Evolutionary conservation across 352 stramenopile species (phyloP).

Genomic region (Globisporangium sylvaticum): DNA sequence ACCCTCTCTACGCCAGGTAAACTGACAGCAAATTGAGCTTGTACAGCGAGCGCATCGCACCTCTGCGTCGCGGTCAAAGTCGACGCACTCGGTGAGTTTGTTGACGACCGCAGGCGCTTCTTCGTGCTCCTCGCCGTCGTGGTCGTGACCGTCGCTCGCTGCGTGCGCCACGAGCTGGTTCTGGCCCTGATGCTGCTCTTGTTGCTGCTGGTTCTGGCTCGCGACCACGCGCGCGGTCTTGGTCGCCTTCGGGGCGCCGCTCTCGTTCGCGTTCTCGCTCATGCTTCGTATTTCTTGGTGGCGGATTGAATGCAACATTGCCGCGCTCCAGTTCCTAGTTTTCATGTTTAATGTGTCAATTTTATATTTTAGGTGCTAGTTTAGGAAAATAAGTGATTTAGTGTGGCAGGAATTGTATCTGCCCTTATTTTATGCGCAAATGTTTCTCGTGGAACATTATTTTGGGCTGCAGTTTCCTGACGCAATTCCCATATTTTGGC

Average conservation of each 20-base stretch:
- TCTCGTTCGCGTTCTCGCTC: background rate
- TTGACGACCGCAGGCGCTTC: conserved; percentile 23
- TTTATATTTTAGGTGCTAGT: background rate
- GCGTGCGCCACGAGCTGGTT: background rate
- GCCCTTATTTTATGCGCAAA: background rate
- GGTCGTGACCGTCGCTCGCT: conserved; percentile 5
- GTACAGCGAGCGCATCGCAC: conserved; percentile 12
- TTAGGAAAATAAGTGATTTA: background rate
- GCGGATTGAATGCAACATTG: background rate
- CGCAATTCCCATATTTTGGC: background rate
- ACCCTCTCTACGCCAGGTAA: no score
- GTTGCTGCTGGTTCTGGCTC: background rate
- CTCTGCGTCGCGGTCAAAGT: conserved; percentile 47
- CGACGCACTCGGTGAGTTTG: conserved; percentile 72
- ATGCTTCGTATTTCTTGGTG: conserved; percentile 1
- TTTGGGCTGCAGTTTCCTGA: background rate
- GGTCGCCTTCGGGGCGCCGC: background rate
- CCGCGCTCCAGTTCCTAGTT: background rate
- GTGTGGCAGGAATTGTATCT: background rate
- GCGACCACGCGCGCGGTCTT: conserved; percentile 10
- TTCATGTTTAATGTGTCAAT: background rate
- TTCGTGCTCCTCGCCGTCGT: conserved; percentile 24
- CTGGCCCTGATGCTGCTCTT: background rate
- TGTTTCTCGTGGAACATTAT: background rate
- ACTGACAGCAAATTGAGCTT: no score